These are phyloP conservation scores for Penicillium cosmopolitanum DNA, from an alignment of 495 filamentous ascomycete species.

Conservation along the genomic window DNA sequence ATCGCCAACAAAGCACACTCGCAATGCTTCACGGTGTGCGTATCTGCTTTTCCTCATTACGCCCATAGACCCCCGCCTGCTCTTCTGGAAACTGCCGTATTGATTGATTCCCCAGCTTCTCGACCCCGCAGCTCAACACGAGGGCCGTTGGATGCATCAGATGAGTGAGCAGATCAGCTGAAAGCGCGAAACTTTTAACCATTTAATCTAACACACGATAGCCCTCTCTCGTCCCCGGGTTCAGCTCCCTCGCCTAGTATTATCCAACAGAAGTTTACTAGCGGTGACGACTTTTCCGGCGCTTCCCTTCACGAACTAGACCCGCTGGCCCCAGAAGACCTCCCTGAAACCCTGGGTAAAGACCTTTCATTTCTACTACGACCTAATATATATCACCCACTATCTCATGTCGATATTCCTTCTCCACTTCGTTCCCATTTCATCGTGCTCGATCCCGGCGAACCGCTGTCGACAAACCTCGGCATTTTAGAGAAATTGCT, in stretches of 20 bases:
- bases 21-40: slow-evolving; percentile 48
- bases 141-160: slow-evolving; percentile 53
- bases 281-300: slow-evolving; percentile 28
- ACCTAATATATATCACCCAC: slow-evolving; percentile 79
- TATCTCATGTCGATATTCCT: slow-evolving; percentile 68
- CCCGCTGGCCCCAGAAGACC: slow-evolving; percentile 38
- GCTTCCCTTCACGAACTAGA: slow-evolving; percentile 39
- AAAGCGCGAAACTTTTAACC: neutral
- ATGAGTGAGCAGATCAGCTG: slow-evolving; percentile 43
- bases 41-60: neutral
- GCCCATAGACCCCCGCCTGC: neutral
- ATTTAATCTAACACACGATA: slow-evolving; percentile 28
- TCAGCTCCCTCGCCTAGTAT: slow-evolving; percentile 18
- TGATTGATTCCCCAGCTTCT: slow-evolving; percentile 41
- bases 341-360: slow-evolving; percentile 51
- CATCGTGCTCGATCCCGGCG: slow-evolving; percentile 38
- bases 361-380: slow-evolving; percentile 80
- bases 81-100: slow-evolving; percentile 1
- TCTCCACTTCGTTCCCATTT: slow-evolving; percentile 60
- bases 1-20: slow-evolving; percentile 30
- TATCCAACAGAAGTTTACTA: slow-evolving; percentile 16
- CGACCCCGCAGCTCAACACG: slow-evolving; percentile 56
- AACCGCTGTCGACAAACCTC: slow-evolving; percentile 41
- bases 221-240: slow-evolving; percentile 25
- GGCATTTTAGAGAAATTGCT: slow-evolving; percentile 68